These are phyloP conservation scores for Lyophyllum semitale DNA, from an alignment of 768 basidiomycete genomes.

Conservation along the genomic window DNA sequence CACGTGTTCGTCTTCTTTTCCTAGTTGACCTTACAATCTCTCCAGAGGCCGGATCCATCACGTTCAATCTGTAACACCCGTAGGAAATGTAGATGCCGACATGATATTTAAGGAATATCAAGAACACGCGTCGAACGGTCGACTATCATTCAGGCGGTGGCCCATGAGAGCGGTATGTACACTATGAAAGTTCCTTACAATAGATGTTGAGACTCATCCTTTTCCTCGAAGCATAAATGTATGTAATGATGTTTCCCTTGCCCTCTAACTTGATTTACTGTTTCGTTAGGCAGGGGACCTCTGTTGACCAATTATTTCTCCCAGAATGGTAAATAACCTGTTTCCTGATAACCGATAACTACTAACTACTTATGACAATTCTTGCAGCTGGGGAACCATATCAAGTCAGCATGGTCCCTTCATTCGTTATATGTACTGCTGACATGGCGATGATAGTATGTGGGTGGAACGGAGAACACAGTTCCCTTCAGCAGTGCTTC, in stretches of 20 bases:
- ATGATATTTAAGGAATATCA: constrained; percentile 68
- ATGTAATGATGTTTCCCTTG: constrained; percentile 7
- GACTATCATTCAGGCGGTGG: constrained; percentile 68
- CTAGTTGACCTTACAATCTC: background rate
- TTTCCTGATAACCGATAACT: background rate
- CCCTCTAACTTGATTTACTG: background rate
- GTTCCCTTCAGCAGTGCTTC: constrained; percentile 64
- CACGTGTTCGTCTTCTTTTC: background rate
- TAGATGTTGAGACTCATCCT: background rate
- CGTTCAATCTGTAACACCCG: constrained; percentile 43
- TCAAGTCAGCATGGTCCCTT: constrained; percentile 45
- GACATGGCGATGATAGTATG: constrained; percentile 50
- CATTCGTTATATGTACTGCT: background rate
- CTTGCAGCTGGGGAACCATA: constrained; percentile 76
- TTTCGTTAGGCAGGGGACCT: constrained; percentile 58
- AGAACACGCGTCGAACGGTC: constrained; percentile 55
- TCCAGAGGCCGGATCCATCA: constrained; percentile 65
- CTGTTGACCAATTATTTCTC: constrained; percentile 83
- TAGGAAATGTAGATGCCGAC: constrained; percentile 50
- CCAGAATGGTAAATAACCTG: constrained; percentile 64
- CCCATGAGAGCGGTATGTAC: constrained; percentile 63
- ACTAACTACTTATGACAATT: background rate
- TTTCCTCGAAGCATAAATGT: constrained; percentile 67
- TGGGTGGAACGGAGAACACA: constrained; percentile 75
- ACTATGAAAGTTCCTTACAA: background rate